phyloP scores from a whole-genome alignment of 2,329 filamentous ascomycete species.

The Scedosporium dehoogii region DNA sequence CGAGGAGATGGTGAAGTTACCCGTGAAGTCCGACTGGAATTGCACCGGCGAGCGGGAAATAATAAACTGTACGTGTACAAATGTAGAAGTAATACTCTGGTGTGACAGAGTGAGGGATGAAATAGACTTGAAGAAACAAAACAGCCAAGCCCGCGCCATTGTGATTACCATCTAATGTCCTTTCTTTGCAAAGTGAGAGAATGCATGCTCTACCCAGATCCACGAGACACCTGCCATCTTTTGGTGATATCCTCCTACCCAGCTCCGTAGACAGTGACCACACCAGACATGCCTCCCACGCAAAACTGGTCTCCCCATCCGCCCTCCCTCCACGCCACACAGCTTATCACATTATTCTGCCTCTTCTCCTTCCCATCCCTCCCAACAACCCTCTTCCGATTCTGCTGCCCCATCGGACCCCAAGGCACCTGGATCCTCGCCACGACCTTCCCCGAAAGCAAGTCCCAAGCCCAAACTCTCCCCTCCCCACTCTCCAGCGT shows the following conservation, averaged over 20 bases:
- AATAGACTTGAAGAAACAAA: not conserved
- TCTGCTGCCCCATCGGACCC: constrained; percentile 39
- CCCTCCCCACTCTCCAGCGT: constrained; percentile 36
- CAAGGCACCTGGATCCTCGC: constrained; percentile 51
- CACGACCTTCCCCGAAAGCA: constrained; percentile 60
- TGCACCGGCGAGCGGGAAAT: not conserved
- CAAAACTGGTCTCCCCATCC: constrained; percentile 57
- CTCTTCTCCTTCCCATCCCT: constrained; percentile 51
- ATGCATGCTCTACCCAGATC: too few species aligned
- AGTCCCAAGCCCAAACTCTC: constrained; percentile 71
- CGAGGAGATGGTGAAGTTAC: too few species aligned
- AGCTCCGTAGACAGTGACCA: constrained; percentile 52
- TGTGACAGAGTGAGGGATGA: not conserved
- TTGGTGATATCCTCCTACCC: not conserved
- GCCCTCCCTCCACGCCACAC: constrained; percentile 51
- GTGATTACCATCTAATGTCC: not conserved
- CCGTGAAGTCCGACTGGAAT: too few species aligned
- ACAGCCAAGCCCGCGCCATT: not conserved
- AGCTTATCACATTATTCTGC: constrained; percentile 50
- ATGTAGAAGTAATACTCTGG: not conserved
- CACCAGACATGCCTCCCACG: constrained; percentile 53
- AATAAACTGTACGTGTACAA: not conserved
- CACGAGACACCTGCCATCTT: too few species aligned
- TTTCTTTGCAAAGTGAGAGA: not conserved
- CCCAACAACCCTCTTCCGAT: constrained; percentile 43